Evolutionary conservation across 1,284 basidiomycete genomes (phyloP).

Genomic region (Anthracocystis walkeri): DNA sequence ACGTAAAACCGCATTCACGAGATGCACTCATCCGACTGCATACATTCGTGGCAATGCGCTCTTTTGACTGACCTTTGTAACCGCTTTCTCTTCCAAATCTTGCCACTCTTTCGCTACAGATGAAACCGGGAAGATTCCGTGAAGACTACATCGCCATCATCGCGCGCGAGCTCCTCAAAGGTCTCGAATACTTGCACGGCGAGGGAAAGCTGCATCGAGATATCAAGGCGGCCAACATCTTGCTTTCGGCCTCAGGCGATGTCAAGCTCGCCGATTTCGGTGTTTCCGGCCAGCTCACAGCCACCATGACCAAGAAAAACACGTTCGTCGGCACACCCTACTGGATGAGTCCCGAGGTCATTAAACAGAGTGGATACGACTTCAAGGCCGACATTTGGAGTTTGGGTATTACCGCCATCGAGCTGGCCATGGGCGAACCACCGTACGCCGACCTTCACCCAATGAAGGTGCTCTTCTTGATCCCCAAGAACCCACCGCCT

Average conservation of each 20-base stretch:
- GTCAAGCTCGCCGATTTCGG: constrained; percentile 99
- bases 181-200: constrained; percentile 92
- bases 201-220: constrained; percentile 98
- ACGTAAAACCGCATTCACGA: constrained; percentile 28
- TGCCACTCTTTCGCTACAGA: constrained; percentile 73
- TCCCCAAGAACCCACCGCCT: constrained; percentile 96
- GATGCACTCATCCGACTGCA: background rate
- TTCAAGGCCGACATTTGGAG: constrained; percentile 91
- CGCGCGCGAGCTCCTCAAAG: constrained; percentile 87
- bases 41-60: constrained; percentile 6
- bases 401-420: constrained; percentile 87
- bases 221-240: constrained; percentile 97
- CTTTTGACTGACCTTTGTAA: constrained; percentile 23
- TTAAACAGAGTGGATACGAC: constrained; percentile 99
- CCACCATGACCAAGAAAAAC: constrained; percentile 96
- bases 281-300: constrained; percentile 95
- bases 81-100: constrained; percentile 1
- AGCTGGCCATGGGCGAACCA: constrained; percentile 95
- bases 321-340: constrained; percentile 83
- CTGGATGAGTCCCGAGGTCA: constrained; percentile 95
- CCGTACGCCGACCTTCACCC: constrained; percentile 97
- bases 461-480: constrained; percentile 99
- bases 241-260: constrained; percentile 92
- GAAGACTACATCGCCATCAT: constrained; percentile 99
- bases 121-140: constrained; percentile 96